phyloP scores from a whole-genome alignment of 345 rosid species.

The Eucalyptus grandis region DNA sequence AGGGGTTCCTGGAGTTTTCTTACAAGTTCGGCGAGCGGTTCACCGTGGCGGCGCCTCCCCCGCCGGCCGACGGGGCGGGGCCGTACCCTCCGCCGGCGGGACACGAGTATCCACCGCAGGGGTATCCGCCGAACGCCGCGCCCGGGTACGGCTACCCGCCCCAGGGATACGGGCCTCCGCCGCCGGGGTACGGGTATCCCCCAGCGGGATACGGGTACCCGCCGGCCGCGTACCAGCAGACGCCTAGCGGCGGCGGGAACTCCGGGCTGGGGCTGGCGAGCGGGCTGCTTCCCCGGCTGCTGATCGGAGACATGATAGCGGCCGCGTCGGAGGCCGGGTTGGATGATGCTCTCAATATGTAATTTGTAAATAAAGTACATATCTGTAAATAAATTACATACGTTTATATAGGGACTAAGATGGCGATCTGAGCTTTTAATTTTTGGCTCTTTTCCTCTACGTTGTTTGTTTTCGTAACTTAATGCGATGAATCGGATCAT shows the following conservation, averaged over 20 bases:
- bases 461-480: not conserved
- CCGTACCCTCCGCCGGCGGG: not conserved
- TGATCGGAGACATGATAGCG: no score
- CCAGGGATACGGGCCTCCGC: not conserved
- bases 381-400: not conserved
- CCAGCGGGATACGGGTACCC: not conserved
- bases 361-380: not conserved
- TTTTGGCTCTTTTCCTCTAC: not conserved
- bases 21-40: conserved; percentile 24
- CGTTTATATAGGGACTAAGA: not conserved
- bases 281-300: no score
- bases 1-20: conserved; percentile 20
- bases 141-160: not conserved
- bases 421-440: not conserved
- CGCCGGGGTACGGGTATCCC: no score
- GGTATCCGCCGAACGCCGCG: not conserved
- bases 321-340: fast-evolving
- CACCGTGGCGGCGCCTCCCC: not conserved
- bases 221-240: no score
- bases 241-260: no score
- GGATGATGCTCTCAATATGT: no score
- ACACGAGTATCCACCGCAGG: conserved; percentile 1
- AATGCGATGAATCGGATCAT: not conserved
- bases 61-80: not conserved
- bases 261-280: no score